phyloP scores from a whole-genome alignment of 2,329 filamentous ascomycete genomes.

The Hypomyces rosellus region DNA sequence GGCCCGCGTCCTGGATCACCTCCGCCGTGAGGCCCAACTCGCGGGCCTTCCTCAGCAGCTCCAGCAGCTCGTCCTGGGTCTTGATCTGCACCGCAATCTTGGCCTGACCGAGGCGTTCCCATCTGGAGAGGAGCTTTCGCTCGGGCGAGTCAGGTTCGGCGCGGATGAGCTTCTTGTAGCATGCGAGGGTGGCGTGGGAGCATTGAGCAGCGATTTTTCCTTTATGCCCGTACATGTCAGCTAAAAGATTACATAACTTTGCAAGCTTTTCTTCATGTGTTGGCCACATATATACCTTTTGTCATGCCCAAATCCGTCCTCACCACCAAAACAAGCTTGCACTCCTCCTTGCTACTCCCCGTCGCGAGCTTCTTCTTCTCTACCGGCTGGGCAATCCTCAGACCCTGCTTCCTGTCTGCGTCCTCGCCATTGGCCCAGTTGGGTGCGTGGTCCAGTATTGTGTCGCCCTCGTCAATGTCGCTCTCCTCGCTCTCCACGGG shows the following conservation, averaged over 20 bases:
- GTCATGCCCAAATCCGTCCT: slow-evolving; percentile 95
- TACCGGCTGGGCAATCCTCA: slow-evolving; percentile 30
- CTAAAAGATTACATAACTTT: neutral
- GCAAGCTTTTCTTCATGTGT: too few relatives aligned
- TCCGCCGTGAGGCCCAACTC: slow-evolving; percentile 81
- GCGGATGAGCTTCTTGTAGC: slow-evolving; percentile 76
- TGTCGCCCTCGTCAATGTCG: slow-evolving; percentile 56
- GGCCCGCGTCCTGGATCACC: slow-evolving; percentile 89
- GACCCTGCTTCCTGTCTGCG: slow-evolving; percentile 52
- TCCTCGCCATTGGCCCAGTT: slow-evolving; percentile 60
- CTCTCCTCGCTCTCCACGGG: slow-evolving; percentile 64
- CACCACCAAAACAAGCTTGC: slow-evolving; percentile 89
- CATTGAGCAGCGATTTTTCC: slow-evolving; percentile 97
- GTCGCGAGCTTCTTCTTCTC: slow-evolving; percentile 39
- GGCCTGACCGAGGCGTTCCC: slow-evolving; percentile 81
- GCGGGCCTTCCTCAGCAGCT: slow-evolving; percentile 68
- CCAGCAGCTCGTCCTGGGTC: slow-evolving; percentile 74
- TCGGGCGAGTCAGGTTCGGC: slow-evolving; percentile 48
- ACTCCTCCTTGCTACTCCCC: slow-evolving; percentile 60
- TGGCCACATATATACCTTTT: slow-evolving; percentile 58
- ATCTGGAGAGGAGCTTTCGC: slow-evolving; percentile 65
- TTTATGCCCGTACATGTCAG: slow-evolving; percentile 3
- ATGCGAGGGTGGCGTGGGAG: slow-evolving; percentile 92
- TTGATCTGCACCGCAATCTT: slow-evolving; percentile 92
- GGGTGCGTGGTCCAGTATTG: slow-evolving; percentile 57